Evolutionary conservation across 257 asterid genomes (phyloP).

Genomic region (Scutellaria barbata): DNA sequence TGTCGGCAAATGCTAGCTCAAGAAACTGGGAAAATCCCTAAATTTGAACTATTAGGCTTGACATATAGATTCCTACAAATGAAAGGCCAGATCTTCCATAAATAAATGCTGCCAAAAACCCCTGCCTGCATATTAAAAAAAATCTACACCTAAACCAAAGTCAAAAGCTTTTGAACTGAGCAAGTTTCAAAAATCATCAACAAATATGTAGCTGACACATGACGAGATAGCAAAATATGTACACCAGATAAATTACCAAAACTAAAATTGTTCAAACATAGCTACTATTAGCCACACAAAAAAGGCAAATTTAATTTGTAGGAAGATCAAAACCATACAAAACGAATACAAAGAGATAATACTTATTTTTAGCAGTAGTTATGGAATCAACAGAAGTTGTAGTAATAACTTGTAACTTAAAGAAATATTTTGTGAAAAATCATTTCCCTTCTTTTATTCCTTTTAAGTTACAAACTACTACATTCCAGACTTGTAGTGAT

Average conservation of each 20-base stretch:
- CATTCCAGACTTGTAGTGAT: no score
- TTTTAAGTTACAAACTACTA: no score
- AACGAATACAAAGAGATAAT: background rate
- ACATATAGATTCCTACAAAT: constrained; percentile 45
- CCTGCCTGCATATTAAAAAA: constrained; percentile 46
- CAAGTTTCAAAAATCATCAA: constrained; percentile 4
- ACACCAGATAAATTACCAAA: background rate
- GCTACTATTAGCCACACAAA: background rate
- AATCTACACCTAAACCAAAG: constrained; percentile 50
- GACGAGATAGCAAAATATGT: constrained; percentile 2
- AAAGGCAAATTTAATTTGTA: background rate
- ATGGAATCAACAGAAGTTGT: background rate
- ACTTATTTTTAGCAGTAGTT: background rate
- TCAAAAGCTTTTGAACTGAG: background rate
- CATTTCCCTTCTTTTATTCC: background rate
- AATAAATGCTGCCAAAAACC: constrained; percentile 41
- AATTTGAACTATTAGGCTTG: constrained; percentile 46
- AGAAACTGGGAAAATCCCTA: constrained; percentile 47
- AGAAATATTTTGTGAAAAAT: background rate
- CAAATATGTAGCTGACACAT: constrained; percentile 8
- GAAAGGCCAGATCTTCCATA: constrained; percentile 51
- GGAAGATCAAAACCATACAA: constrained; percentile 6
- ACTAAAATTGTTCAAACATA: background rate
- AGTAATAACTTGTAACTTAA: background rate
- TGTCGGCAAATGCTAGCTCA: constrained; percentile 43